Evolutionary conservation across 805 yeast genomes (phyloP).

Genomic region (Saccharomycopsis fermentans): DNA sequence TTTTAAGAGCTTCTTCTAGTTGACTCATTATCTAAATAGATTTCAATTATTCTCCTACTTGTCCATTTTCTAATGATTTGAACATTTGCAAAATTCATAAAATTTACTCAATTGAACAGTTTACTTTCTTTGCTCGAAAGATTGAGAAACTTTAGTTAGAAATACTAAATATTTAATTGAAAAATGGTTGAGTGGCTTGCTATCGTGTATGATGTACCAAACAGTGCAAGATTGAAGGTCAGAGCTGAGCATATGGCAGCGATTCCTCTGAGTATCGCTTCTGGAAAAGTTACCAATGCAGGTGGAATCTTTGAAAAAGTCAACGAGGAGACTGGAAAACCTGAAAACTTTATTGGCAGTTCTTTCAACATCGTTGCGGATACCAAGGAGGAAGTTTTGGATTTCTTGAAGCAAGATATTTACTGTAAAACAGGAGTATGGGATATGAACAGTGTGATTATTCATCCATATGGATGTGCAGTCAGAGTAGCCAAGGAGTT

Average conservation of each 20-base stretch:
- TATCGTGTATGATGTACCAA: slow-evolving; percentile 60
- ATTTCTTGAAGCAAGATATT: slow-evolving; percentile 51
- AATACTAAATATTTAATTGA: slow-evolving; percentile 14
- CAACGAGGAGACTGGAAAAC: slow-evolving; percentile 28
- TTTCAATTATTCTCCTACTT: too few species aligned
- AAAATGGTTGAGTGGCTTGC: slow-evolving; percentile 55
- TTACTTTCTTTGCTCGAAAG: too few species aligned
- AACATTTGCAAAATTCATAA: too few species aligned
- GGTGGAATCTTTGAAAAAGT: slow-evolving; percentile 44
- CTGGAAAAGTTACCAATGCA: slow-evolving; percentile 37
- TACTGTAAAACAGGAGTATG: slow-evolving; percentile 61
- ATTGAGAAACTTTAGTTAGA: too few species aligned
- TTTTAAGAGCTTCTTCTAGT: not conserved
- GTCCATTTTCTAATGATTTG: too few species aligned
- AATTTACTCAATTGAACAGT: too few species aligned
- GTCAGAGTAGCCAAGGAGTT: slow-evolving; percentile 30
- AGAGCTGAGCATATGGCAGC: slow-evolving; percentile 46
- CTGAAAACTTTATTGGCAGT: slow-evolving; percentile 56
- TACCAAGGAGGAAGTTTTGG: slow-evolving; percentile 53
- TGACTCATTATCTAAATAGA: too few species aligned
- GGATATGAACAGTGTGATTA: slow-evolving; percentile 56
- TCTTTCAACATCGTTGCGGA: slow-evolving; percentile 54
- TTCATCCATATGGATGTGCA: slow-evolving; percentile 45
- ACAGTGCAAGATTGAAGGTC: slow-evolving; percentile 41
- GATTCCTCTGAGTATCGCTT: slow-evolving; percentile 33